A percentile compares a stretch with the other conserved stretches of the same genome.
These are phyloP conservation scores for Physaria fendleri DNA, from an alignment of 345 rosid genomes.

Conservation along the genomic window DNA sequence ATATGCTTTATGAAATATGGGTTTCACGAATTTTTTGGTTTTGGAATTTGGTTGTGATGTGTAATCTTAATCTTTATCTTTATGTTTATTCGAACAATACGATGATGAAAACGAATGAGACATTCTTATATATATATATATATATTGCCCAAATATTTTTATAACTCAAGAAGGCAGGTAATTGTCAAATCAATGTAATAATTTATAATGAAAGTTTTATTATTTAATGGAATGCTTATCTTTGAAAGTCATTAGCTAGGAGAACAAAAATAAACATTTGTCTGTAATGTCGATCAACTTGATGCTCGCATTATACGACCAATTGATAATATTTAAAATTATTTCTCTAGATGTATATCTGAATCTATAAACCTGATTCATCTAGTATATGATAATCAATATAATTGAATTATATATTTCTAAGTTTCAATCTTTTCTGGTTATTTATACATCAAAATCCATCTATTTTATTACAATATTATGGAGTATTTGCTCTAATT, in stretches of 20 bases:
- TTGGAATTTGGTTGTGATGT: not conserved
- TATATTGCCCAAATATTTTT: not conserved
- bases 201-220: not conserved
- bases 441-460: too few species aligned
- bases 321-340: not conserved
- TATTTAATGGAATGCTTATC: slow-evolving; percentile 13
- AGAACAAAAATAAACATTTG: not conserved
- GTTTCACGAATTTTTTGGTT: too few species aligned
- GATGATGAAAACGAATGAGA: not conserved
- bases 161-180: not conserved
- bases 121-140: not conserved
- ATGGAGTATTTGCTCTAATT: not conserved
- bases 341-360: not conserved
- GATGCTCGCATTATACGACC: not conserved
- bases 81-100: not conserved
- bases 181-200: slow-evolving; percentile 14
- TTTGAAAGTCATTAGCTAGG: not conserved
- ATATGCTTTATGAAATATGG: too few species aligned
- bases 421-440: too few species aligned
- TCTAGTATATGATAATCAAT: too few species aligned
- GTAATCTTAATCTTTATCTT: not conserved
- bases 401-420: too few species aligned
- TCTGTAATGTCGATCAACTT: not conserved
- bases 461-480: too few species aligned
- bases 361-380: not conserved